Conservation (phyloP, 352 stramenopile species). For the Phytophthora citrophthora region DNA sequence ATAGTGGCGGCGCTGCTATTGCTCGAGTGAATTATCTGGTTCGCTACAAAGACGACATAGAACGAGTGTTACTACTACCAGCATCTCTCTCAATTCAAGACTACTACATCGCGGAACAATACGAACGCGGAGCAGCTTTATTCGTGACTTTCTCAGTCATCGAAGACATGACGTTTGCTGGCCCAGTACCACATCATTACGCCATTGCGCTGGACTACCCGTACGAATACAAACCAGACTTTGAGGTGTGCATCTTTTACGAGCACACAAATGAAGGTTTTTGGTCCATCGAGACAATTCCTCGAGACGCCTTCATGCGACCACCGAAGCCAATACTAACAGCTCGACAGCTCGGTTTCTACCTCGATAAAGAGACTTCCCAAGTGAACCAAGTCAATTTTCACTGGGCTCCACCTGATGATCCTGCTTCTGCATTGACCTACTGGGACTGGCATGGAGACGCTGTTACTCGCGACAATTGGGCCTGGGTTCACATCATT, state of each 20-base stretch:
- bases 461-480: slow-evolving; percentile 48
- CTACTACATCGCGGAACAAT: slow-evolving; percentile 36
- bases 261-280: slow-evolving; percentile 22
- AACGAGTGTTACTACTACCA: slow-evolving; percentile 34
- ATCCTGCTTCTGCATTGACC: slow-evolving; percentile 21
- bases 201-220: slow-evolving; percentile 39
- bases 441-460: slow-evolving; percentile 38
- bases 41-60: slow-evolving; percentile 21
- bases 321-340: slow-evolving; percentile 38
- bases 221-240: slow-evolving; percentile 38
- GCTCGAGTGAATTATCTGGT: slow-evolving; percentile 43
- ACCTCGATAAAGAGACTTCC: slow-evolving; percentile 42
- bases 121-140: slow-evolving; percentile 28
- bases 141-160: slow-evolving; percentile 31
- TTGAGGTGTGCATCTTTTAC: slow-evolving; percentile 29
- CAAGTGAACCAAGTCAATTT: slow-evolving; percentile 49
- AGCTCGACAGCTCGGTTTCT: slow-evolving; percentile 46
- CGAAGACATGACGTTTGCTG: slow-evolving; percentile 27
- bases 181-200: slow-evolving; percentile 29
- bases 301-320: slow-evolving; percentile 19
- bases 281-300: slow-evolving; percentile 32
- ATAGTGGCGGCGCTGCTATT: slow-evolving; percentile 10
- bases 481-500: slow-evolving; percentile 57
- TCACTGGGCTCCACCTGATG: slow-evolving; percentile 27
- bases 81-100: slow-evolving; percentile 38